Percentiles rank a stretch among this genome's conserved stretches.
Evolutionary conservation across 2,329 filamentous ascomycete genomes (phyloP).

Genomic region (Fusarium graminum): DNA sequence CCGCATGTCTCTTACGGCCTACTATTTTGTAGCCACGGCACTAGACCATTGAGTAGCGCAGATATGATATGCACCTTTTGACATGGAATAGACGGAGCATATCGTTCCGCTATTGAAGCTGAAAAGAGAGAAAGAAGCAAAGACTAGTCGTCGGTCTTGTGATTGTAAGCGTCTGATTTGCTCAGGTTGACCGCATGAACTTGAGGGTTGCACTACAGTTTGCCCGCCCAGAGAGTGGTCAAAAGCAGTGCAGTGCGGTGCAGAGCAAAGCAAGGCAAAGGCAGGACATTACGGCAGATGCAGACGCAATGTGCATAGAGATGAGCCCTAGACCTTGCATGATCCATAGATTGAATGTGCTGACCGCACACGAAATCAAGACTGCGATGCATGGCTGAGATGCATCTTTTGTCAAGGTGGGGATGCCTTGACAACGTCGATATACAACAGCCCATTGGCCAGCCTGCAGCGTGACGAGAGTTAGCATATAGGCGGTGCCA

Average conservation of each 20-base stretch:
- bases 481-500: slow-evolving; percentile 39
- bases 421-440: slow-evolving; percentile 24
- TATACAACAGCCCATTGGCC: slow-evolving; percentile 36
- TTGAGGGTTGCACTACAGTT: slow-evolving; percentile 38
- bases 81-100: slow-evolving; percentile 22
- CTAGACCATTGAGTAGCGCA: background rate
- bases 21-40: slow-evolving; percentile 1
- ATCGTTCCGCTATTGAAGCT: slow-evolving; percentile 24
- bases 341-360: slow-evolving; percentile 43
- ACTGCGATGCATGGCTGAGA: slow-evolving; percentile 38
- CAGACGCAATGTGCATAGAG: slow-evolving; percentile 22
- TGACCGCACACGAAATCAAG: slow-evolving; percentile 12
- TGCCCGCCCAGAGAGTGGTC: slow-evolving; percentile 24
- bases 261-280: slow-evolving; percentile 33
- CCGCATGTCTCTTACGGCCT: slow-evolving; percentile 12
- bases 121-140: slow-evolving; percentile 1
- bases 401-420: slow-evolving; percentile 24
- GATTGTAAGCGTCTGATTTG: slow-evolving; percentile 28
- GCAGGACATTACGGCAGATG: slow-evolving; percentile 39
- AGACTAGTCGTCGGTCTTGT: slow-evolving; percentile 9
- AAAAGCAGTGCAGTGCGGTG: slow-evolving; percentile 25
- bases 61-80: slow-evolving; percentile 14
- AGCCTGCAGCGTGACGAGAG: slow-evolving; percentile 45
- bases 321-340: slow-evolving; percentile 37
- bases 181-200: slow-evolving; percentile 34